Conservation (phyloP, 2,329 filamentous ascomycete genomes). For the Daldinia sp. region DNA sequence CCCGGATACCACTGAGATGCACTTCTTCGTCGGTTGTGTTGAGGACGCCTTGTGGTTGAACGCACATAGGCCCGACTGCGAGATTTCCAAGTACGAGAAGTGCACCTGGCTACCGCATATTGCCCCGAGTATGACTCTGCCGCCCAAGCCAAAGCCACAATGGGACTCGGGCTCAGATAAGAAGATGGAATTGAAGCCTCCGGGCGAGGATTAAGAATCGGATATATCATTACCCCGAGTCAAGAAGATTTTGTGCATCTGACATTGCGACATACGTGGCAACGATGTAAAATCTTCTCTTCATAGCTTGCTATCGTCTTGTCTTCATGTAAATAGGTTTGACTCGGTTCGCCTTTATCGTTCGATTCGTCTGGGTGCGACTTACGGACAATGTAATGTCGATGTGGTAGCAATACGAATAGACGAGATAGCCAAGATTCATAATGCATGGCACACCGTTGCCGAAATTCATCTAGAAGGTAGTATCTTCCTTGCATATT, state of each 20-base stretch:
- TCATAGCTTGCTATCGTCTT: background rate
- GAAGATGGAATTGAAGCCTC: background rate
- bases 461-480: constrained; percentile 59
- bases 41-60: constrained; percentile 2
- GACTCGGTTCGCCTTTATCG: background rate
- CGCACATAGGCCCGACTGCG: background rate
- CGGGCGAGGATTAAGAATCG: background rate
- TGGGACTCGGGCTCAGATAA: too few species aligned
- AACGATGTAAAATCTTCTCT: background rate
- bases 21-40: constrained; percentile 20
- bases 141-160: background rate
- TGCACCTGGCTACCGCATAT: background rate
- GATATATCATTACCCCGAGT: background rate
- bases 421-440: constrained; percentile 2
- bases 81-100: background rate
- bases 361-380: background rate
- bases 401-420: constrained; percentile 3
- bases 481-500: constrained; percentile 67
- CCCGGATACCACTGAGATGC: background rate
- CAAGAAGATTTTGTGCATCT: background rate
- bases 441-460: constrained; percentile 7
- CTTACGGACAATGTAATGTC: background rate
- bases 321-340: background rate
- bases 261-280: background rate
- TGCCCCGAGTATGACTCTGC: background rate